A percentile compares a stretch with the other conserved stretches of the same genome.
Conservation (phyloP, 2,329 filamentous ascomycete genomes). For the Dactylellina cionopaga region DNA sequence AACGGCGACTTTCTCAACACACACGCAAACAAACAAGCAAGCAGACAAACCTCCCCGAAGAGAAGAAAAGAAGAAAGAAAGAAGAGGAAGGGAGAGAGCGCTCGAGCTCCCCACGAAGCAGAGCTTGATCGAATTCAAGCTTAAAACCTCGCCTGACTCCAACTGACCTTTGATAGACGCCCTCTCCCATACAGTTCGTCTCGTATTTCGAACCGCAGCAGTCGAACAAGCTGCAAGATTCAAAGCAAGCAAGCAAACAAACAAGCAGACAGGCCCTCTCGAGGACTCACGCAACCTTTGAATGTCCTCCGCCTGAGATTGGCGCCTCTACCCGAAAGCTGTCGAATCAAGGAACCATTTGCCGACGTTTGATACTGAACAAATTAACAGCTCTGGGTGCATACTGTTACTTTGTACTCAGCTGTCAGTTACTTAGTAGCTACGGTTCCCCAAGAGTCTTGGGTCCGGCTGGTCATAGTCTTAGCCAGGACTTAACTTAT, state of each 20-base stretch:
- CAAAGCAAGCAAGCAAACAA: conserved; percentile 10
- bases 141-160: too few relatives aligned
- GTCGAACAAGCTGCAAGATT: not conserved
- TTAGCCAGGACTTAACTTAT: not conserved
- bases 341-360: conserved; percentile 34
- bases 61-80: too few relatives aligned
- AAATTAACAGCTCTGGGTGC: not conserved
- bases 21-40: too few relatives aligned
- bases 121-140: too few relatives aligned
- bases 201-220: conserved; percentile 47
- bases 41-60: too few relatives aligned
- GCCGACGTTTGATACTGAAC: conserved; percentile 1
- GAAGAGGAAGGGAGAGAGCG: too few relatives aligned
- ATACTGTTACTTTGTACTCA: too few relatives aligned
- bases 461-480: conserved; percentile 4
- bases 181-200: too few relatives aligned
- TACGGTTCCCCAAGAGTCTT: not conserved
- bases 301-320: conserved; percentile 19
- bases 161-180: too few relatives aligned
- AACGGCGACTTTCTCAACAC: not conserved
- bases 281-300: too few relatives aligned
- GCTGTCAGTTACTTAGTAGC: too few relatives aligned
- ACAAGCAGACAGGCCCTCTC: not conserved
- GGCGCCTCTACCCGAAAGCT: conserved; percentile 45
- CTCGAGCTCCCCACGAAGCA: too few relatives aligned